Base-by-base conservation (phyloP, 1,139 yeast genomes). In the Blastobotrys persicus region DNA sequence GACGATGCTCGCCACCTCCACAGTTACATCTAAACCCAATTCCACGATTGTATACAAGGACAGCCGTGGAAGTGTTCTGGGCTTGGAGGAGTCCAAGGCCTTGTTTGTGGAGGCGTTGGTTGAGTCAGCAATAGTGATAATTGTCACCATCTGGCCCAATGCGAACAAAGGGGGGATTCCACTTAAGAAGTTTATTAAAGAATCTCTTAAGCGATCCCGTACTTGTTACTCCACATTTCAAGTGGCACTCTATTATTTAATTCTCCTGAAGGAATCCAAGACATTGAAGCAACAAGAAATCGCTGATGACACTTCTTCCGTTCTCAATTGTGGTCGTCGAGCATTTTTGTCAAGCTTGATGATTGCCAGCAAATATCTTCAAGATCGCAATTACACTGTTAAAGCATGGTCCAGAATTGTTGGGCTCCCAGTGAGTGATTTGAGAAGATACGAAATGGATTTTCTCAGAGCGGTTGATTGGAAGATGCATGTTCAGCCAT, bases 371-470 rank as follows among this genome's bases (percentile, higher is more conserved):
- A 87, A 87, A 63, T 85, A 81, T 64, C 74, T 78, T 54, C 88
- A 83, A 63, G 95, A 87, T 66, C 78, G 81, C 50, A 84, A 83
- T 62, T 85, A 79, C 65, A 74, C 85, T 18, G 76, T 84, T 56
- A 75, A 74, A 56, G 79, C 86, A n/a, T 87, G 95, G 95, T 73
- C 85, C 47, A 81, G 80, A 61, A 81, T 87, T 46, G 79, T 88
- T 46, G 92, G 94, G 0, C 71, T 82, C 57, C 59, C 75, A 44
- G 59, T 75, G n/a, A 58, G 66, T 40, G 80, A 77, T 51, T 71
- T 87, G 52, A 73, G 73, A 52, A 59, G 61, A 11, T 71, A 81
- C 52, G 95, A 87, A 67, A 60, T 77, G 32, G 67, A 72, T n/a
- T 72, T 85, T 37, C 73, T 87, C 51, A 60, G 66, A 33, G 67